phyloP scores from a whole-genome alignment of 202 grass and related monocot genomes.

The Brachypodium distachyon region DNA sequence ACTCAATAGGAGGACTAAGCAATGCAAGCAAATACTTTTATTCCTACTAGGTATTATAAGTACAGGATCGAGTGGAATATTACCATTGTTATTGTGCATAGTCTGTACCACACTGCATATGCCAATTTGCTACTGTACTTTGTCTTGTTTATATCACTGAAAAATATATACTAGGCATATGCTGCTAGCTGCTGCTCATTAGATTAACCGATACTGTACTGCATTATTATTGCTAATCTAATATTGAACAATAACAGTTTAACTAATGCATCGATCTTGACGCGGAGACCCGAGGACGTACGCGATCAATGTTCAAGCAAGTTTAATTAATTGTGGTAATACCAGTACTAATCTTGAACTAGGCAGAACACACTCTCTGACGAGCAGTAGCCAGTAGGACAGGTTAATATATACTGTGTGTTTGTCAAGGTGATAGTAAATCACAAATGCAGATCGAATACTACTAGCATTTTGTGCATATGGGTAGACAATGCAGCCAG shows the following conservation, averaged over 20 bases:
- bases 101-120: not conserved
- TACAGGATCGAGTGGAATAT: conserved; percentile 2
- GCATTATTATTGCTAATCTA: not conserved
- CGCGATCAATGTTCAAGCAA: not conserved
- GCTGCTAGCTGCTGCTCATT: not conserved
- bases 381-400: too few species aligned
- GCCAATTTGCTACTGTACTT: not conserved
- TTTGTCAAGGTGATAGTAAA: too few species aligned
- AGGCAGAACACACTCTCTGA: too few species aligned
- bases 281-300: conserved; percentile 12
- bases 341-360: not conserved
- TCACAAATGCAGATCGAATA: not conserved
- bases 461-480: not conserved
- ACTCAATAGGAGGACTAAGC: too few species aligned
- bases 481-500: not conserved
- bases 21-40: not conserved
- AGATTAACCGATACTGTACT: not conserved
- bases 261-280: conserved; percentile 11
- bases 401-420: too few species aligned
- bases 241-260: too few species aligned
- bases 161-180: not conserved
- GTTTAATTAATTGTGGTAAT: not conserved
- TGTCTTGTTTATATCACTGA: not conserved
- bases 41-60: not conserved
- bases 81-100: conserved; percentile 25